Percentiles rank a stretch among this genome's conserved stretches.
Evolutionary conservation across 1,284 basidiomycete genomes (phyloP).

Genomic region (Pseudozyma pruni): DNA sequence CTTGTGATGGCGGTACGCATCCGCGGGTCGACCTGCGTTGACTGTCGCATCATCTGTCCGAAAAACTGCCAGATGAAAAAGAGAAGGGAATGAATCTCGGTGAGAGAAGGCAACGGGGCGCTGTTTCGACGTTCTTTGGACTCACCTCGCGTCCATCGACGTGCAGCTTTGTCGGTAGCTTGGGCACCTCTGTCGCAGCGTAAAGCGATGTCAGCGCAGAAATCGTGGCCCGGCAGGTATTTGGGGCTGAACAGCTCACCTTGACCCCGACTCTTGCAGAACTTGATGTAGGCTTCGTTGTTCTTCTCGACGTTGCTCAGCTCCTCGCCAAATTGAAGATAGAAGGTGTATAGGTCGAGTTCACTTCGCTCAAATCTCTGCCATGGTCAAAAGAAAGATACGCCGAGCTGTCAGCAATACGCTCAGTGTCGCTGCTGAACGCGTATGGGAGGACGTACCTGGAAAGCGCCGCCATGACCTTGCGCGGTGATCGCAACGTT

Average conservation of each 20-base stretch:
- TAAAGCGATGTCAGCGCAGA: no score
- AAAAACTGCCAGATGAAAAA: slow-evolving; percentile 56
- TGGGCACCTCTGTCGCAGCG: slow-evolving; percentile 48
- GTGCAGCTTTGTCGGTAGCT: slow-evolving; percentile 26
- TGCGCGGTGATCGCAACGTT: slow-evolving; percentile 67
- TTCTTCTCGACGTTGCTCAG: slow-evolving; percentile 56
- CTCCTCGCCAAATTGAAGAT: slow-evolving; percentile 61
- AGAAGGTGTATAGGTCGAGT: slow-evolving; percentile 65
- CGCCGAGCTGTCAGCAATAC: not conserved
- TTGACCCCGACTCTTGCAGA: slow-evolving; percentile 53
- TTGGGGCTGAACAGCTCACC: slow-evolving; percentile 11
- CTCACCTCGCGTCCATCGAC: slow-evolving; percentile 50
- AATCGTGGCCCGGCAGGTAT: no score
- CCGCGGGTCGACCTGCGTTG: slow-evolving; percentile 53
- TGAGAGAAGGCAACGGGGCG: no score
- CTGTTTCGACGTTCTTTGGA: not conserved
- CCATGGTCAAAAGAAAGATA: not conserved
- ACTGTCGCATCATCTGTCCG: slow-evolving; percentile 67
- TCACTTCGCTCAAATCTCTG: slow-evolving; percentile 65
- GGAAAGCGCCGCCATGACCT: slow-evolving; percentile 66
- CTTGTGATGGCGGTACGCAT: slow-evolving; percentile 60
- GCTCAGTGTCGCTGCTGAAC: no score
- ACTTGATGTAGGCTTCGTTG: slow-evolving; percentile 57
- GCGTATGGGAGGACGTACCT: slow-evolving; percentile 34
- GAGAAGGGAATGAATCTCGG: not conserved